phyloP scores from a whole-genome alignment of 176 grass and related monocot genomes.

The Melocanna baccifera region DNA sequence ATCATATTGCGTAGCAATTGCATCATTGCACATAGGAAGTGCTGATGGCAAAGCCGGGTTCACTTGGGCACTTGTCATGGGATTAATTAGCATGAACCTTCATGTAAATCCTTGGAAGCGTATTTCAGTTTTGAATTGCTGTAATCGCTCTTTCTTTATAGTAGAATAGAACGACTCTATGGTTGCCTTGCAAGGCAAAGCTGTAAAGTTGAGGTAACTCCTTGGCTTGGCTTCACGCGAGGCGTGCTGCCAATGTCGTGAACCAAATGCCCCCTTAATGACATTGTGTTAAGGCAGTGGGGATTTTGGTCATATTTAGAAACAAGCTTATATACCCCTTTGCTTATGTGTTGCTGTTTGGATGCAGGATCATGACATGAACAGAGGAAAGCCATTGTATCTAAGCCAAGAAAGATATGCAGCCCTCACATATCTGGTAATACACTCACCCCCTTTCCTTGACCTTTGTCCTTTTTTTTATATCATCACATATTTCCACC shows the following conservation, averaged over 20 bases:
- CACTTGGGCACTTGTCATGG: not conserved
- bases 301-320: not conserved
- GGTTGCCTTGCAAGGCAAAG: not conserved
- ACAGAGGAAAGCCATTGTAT: conserved; percentile 92
- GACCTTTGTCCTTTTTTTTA: not conserved
- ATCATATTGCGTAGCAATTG: not conserved
- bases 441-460: not conserved
- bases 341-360: conserved; percentile 16
- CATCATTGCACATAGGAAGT: not conserved
- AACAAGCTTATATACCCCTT: not conserved
- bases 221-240: not conserved
- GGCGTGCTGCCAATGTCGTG: not conserved
- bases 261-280: not conserved
- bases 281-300: not conserved
- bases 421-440: conserved; percentile 88
- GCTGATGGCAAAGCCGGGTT: not conserved
- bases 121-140: not conserved
- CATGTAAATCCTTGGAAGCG: not conserved
- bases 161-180: not conserved
- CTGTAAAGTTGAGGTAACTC: not conserved
- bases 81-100: not conserved
- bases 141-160: no score
- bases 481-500: not conserved
- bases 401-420: conserved; percentile 90
- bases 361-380: conserved; percentile 85